Evolutionary conservation across 768 basidiomycete species (phyloP).

Genomic region (Rhizopogon salebrosus): DNA sequence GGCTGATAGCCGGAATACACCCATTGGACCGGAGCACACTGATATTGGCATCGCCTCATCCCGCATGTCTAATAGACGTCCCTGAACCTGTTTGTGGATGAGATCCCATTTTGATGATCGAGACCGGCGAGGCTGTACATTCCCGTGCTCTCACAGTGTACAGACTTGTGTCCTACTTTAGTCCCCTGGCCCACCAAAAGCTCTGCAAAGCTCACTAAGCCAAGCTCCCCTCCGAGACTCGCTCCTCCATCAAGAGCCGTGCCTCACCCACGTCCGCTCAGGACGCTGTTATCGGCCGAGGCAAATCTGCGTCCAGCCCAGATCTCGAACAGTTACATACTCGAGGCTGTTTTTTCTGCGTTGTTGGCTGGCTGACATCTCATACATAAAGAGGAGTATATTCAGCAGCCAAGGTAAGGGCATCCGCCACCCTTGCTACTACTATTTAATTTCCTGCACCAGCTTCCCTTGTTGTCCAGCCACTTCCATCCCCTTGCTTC

Average conservation of each 20-base stretch:
- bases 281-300: constrained; percentile 1
- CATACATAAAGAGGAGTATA: constrained; percentile 16
- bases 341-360: constrained; percentile 1
- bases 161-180: constrained; percentile 3
- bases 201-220: neutral
- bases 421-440: constrained; percentile 3
- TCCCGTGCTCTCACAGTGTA: constrained; percentile 1
- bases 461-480: constrained; percentile 9
- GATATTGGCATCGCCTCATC: constrained; percentile 6
- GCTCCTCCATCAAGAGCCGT: neutral
- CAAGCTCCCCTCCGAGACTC: neutral
- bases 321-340: constrained; percentile 8
- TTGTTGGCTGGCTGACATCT: constrained; percentile 9
- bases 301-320: constrained; percentile 10
- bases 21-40: neutral
- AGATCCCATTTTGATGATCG: constrained; percentile 8
- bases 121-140: constrained; percentile 1
- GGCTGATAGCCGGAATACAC: neutral
- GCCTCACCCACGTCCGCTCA: neutral
- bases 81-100: constrained; percentile 1
- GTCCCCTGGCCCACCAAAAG: neutral
- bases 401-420: constrained; percentile 13
- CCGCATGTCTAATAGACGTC: neutral
- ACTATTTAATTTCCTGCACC: constrained; percentile 2
- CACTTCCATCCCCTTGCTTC: neutral